These are phyloP conservation scores for Torulaspora quercuum DNA, from an alignment of 805 yeast genomes.

Conservation along the genomic window DNA sequence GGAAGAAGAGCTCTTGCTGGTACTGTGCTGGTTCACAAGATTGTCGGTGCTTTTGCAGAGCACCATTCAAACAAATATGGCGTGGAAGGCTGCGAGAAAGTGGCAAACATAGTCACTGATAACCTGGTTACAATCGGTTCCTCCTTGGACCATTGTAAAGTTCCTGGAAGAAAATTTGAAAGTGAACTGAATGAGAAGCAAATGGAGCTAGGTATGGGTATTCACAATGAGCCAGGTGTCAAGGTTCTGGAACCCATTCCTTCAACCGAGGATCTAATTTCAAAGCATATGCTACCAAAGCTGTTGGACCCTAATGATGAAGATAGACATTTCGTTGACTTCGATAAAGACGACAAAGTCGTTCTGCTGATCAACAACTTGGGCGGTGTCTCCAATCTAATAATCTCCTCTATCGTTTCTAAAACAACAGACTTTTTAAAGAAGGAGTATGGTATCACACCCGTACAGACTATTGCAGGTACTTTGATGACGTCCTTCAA, in stretches of 20 bases:
- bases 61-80: constrained; percentile 40
- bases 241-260: constrained; percentile 58
- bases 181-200: constrained; percentile 53
- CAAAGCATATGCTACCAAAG: constrained; percentile 55
- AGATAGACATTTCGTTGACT: constrained; percentile 79
- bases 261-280: constrained; percentile 54
- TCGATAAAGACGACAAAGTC: constrained; percentile 60
- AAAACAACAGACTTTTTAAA: constrained; percentile 53
- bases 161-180: constrained; percentile 73
- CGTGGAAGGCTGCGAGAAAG: constrained; percentile 50
- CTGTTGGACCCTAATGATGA: constrained; percentile 59
- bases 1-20: constrained; percentile 96
- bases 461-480: constrained; percentile 68
- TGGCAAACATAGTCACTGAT: constrained; percentile 59
- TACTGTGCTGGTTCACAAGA: constrained; percentile 80
- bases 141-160: constrained; percentile 82
- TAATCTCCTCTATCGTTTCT: constrained; percentile 67
- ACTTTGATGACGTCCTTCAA: constrained; percentile 85
- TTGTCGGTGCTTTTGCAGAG: constrained; percentile 70
- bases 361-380: constrained; percentile 75
- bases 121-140: constrained; percentile 85
- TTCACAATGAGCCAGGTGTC: constrained; percentile 92
- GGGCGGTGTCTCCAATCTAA: constrained; percentile 85
- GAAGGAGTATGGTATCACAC: constrained; percentile 51
- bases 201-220: constrained; percentile 92